Conservation (phyloP, 2,329 filamentous ascomycete species). For the Blastomyces gilchristii region DNA sequence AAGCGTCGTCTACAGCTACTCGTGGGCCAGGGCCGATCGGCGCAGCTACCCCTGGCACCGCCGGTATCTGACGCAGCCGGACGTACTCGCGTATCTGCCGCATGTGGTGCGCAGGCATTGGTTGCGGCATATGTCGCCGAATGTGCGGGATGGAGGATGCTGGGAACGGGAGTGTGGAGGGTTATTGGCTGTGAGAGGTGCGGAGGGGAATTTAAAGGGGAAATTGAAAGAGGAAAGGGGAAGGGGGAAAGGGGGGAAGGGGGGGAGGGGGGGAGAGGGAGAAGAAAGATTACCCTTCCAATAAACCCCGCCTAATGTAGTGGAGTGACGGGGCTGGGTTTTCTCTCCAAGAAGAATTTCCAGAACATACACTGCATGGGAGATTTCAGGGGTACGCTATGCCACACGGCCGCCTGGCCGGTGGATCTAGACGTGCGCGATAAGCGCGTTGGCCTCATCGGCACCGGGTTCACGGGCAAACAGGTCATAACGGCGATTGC, state of each 20-base stretch:
- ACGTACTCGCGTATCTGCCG: background rate
- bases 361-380: background rate
- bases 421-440: background rate
- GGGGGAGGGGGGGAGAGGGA: too few species aligned
- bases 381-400: background rate
- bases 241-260: too few species aligned
- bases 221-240: background rate
- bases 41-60: background rate
- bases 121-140: background rate
- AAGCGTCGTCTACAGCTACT: slow-evolving; percentile 2
- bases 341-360: background rate
- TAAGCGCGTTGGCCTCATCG: background rate
- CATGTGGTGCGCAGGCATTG: background rate
- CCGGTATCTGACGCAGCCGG: background rate
- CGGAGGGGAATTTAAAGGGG: too few species aligned
- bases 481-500: background rate
- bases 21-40: background rate
- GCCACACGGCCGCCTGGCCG: background rate
- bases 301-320: too few species aligned
- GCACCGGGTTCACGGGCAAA: background rate
- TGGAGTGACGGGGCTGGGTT: background rate
- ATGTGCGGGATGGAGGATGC: background rate
- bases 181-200: background rate
- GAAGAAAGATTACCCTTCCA: too few species aligned
- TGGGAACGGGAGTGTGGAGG: background rate